Percentiles rank a stretch among this genome's conserved stretches.
Evolutionary conservation across 1,284 basidiomycete genomes (phyloP).

Genomic region (Pascua sp.): DNA sequence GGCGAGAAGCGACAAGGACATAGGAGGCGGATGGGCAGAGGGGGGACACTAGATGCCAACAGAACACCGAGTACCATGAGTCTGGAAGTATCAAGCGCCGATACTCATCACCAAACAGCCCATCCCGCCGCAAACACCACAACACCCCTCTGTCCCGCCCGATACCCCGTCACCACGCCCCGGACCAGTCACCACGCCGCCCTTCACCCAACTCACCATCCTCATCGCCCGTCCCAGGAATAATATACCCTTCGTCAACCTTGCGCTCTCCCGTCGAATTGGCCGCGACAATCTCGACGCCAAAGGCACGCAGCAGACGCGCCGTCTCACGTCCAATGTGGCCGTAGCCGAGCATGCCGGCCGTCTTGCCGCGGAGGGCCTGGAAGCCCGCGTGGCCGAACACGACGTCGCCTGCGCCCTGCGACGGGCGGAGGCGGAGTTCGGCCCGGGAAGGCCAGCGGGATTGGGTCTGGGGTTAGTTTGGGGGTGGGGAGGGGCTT

Average conservation of each 20-base stretch:
- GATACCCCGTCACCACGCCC: too few species aligned
- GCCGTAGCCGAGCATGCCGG: conserved; percentile 25
- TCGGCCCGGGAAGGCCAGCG: conserved; percentile 23
- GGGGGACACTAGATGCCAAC: too few species aligned
- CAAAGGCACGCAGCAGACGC: conserved; percentile 40
- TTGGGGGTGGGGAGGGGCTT: too few species aligned
- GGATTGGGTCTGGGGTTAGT: conserved; percentile 4
- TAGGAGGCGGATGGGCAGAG: too few species aligned
- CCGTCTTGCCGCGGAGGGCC: conserved; percentile 13
- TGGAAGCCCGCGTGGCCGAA: conserved; percentile 8
- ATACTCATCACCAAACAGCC: too few species aligned
- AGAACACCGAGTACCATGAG: too few species aligned
- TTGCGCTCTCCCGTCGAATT: conserved; percentile 39
- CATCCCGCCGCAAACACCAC: too few species aligned
- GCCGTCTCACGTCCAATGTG: conserved; percentile 46
- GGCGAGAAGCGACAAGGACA: too few species aligned
- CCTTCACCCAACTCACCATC: conserved; percentile 23
- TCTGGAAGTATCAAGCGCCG: too few species aligned
- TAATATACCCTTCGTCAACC: conserved; percentile 43
- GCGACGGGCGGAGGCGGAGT: conserved; percentile 6
- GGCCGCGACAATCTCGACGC: conserved; percentile 44
- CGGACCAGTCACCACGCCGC: too few species aligned
- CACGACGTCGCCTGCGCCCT: neutral
- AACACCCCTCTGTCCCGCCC: too few species aligned
- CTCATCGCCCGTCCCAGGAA: conserved; percentile 45